Conservation (phyloP, 768 basidiomycete species). For the Pulveroboletus ravenelii region DNA sequence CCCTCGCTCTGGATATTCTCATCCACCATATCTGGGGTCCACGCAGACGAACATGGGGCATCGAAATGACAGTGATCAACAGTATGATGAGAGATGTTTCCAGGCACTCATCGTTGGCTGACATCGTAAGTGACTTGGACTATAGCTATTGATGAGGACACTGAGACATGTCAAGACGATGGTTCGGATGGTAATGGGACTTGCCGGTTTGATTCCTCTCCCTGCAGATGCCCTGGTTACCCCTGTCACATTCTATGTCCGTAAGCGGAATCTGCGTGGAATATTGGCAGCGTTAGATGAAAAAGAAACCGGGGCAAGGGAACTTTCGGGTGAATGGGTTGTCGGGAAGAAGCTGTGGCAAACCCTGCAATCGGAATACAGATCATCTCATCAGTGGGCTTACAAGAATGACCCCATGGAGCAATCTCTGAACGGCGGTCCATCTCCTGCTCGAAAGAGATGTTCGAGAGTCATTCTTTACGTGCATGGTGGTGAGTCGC, state of each 20-base stretch:
- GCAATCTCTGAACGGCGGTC: slow-evolving; percentile 13
- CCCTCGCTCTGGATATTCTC: slow-evolving; percentile 62
- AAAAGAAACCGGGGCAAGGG: slow-evolving; percentile 69
- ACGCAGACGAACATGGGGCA: slow-evolving; percentile 85
- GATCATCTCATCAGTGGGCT: slow-evolving; percentile 35
- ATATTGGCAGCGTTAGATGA: slow-evolving; percentile 74
- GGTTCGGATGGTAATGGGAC: slow-evolving; percentile 62
- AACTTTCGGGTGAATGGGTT: slow-evolving; percentile 94
- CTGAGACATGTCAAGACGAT: slow-evolving; percentile 33
- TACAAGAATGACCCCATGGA: slow-evolving; percentile 17
- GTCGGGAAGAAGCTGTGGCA: slow-evolving; percentile 92
- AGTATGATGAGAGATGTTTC: slow-evolving; percentile 81
- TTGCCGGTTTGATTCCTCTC: slow-evolving; percentile 78
- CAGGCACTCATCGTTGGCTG: slow-evolving; percentile 75
- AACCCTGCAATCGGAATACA: slow-evolving; percentile 78
- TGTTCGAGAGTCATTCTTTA: slow-evolving; percentile 86
- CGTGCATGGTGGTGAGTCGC: slow-evolving; percentile 73
- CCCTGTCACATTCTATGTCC: slow-evolving; percentile 87
- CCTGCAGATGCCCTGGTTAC: slow-evolving; percentile 93
- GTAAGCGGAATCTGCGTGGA: slow-evolving; percentile 66
- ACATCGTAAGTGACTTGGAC: slow-evolving; percentile 54
- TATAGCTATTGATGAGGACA: neutral
- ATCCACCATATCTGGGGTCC: slow-evolving; percentile 83
- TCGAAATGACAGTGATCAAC: slow-evolving; percentile 89
- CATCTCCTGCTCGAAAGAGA: slow-evolving; percentile 31